A percentile compares a stretch with the other conserved stretches of the same genome.
Conservation (phyloP, 2,329 filamentous ascomycete genomes). For the Daldinia sp. region DNA sequence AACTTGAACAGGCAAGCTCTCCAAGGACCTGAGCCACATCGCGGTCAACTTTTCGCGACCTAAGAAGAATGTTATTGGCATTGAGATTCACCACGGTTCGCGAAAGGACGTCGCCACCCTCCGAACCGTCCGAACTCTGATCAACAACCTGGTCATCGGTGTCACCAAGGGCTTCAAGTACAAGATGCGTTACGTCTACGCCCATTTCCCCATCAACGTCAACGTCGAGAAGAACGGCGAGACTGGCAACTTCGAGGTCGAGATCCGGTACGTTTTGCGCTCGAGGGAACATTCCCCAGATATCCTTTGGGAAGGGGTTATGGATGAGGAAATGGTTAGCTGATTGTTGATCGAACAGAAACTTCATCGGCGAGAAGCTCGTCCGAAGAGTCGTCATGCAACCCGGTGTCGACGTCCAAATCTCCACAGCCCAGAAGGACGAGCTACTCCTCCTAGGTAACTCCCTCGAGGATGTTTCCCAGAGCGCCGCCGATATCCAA, state of each 20-base stretch:
- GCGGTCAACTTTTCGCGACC: conserved; percentile 94
- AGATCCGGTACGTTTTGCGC: conserved; percentile 82
- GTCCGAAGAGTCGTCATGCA: conserved; percentile 92
- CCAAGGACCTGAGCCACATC: conserved; percentile 95
- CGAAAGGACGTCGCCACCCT: conserved; percentile 98
- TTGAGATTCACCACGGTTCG: conserved; percentile 97
- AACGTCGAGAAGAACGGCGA: conserved; percentile 97
- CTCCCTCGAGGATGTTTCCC: conserved; percentile 96
- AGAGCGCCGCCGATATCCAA: conserved; percentile 98
- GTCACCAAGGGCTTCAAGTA: conserved; percentile 99
- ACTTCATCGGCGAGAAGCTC: conserved; percentile 99
- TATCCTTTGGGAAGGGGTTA: background rate
- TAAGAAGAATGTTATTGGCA: conserved; percentile 86
- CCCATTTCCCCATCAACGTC: conserved; percentile 99
- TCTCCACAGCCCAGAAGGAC: conserved; percentile 95
- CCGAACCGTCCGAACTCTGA: conserved; percentile 95
- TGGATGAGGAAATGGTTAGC: conserved; percentile 33
- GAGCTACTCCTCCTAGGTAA: conserved; percentile 93
- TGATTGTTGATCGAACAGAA: conserved; percentile 62
- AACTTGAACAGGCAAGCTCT: conserved; percentile 80
- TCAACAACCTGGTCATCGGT: conserved; percentile 98
- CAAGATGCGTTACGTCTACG: conserved; percentile 99
- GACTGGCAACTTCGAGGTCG: conserved; percentile 86
- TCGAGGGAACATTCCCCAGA: background rate
- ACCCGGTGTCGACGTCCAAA: conserved; percentile 86